These are phyloP conservation scores for Ilyonectria robusta DNA, from an alignment of 2,329 filamentous ascomycete species.

Conservation along the genomic window DNA sequence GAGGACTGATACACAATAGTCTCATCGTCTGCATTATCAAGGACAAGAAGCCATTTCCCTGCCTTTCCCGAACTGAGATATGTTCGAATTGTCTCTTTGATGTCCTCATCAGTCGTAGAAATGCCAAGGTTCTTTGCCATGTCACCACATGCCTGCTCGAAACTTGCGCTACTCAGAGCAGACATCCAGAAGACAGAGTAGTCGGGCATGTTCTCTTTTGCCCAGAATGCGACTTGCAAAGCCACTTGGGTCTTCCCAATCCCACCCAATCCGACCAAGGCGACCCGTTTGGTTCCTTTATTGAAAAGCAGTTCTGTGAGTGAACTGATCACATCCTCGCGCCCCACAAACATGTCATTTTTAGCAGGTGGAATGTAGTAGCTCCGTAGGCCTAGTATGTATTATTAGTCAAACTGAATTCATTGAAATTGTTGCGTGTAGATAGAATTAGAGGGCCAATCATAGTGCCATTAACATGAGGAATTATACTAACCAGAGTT, in stretches of 20 bases:
- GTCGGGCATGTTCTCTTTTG: constrained; percentile 14
- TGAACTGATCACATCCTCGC: background rate
- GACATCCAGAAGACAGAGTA: constrained; percentile 32
- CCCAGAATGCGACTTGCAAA: constrained; percentile 4
- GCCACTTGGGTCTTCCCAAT: constrained; percentile 15
- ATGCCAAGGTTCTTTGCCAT: constrained; percentile 10
- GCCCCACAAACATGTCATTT: background rate
- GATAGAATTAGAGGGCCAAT: background rate
- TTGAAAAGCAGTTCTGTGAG: background rate
- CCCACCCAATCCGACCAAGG: constrained; percentile 3
- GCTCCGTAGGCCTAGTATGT: background rate
- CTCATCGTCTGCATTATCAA: constrained; percentile 46
- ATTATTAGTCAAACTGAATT: constrained; percentile 43
- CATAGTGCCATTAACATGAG: background rate
- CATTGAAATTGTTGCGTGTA: background rate
- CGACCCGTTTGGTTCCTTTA: background rate
- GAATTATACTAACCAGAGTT: background rate
- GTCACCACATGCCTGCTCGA: constrained; percentile 17
- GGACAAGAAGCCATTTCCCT: constrained; percentile 43
- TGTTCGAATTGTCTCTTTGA: constrained; percentile 13
- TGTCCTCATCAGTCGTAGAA: background rate
- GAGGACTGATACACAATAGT: background rate
- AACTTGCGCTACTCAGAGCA: constrained; percentile 22
- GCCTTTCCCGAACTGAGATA: constrained; percentile 36
- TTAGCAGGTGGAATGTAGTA: background rate